Conservation (phyloP, 2,329 filamentous ascomycete genomes). For the Fusarium napiforme region DNA sequence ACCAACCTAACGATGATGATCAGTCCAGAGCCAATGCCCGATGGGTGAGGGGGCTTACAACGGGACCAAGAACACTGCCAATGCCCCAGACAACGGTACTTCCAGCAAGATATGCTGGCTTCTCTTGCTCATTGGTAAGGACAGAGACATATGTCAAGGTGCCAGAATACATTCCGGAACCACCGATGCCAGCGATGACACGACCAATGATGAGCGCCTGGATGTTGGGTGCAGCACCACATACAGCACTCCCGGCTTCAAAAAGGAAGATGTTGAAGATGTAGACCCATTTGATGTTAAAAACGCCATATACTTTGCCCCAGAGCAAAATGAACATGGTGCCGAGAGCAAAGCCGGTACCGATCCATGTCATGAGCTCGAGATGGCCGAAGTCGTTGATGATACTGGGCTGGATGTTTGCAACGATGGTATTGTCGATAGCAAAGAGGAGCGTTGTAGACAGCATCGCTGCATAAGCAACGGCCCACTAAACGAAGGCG, state of each 20-base stretch:
- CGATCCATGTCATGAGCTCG: background rate
- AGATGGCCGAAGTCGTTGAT: background rate
- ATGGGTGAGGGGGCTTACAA: background rate
- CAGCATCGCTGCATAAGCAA: background rate
- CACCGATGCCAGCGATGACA: background rate
- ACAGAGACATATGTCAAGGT: background rate
- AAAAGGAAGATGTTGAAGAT: background rate
- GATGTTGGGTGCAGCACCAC: background rate
- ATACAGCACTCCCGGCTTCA: background rate
- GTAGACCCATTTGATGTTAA: background rate
- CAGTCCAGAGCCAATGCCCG: accelerated
- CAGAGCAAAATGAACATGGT: background rate
- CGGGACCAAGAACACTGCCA: background rate
- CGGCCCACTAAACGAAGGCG: background rate
- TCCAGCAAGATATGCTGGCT: background rate
- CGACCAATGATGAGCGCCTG: background rate
- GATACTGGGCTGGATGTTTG: background rate
- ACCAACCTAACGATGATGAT: background rate
- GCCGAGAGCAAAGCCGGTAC: background rate
- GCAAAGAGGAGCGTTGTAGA: background rate
- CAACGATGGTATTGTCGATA: background rate
- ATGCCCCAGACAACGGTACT: background rate
- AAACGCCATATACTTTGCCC: background rate
- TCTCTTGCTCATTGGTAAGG: background rate
- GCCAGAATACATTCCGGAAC: conserved; percentile 1